phyloP scores from a whole-genome alignment of 108 stramenopile species.

The Poteriospumella lacustris region DNA sequence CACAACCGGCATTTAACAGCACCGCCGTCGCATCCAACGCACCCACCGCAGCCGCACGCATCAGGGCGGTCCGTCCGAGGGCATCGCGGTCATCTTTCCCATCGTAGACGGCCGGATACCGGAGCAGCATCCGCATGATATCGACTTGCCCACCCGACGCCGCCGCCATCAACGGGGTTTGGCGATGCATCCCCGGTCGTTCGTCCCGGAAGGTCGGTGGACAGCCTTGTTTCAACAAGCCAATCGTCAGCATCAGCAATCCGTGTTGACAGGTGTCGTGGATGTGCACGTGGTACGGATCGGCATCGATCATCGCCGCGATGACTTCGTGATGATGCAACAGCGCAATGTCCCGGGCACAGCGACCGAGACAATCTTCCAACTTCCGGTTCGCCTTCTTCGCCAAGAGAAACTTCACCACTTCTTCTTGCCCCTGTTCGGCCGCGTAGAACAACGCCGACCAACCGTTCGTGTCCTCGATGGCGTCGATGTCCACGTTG shows the following conservation, averaged over 20 bases:
- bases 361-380: background rate
- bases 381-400: background rate
- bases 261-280: slow-evolving; percentile 19
- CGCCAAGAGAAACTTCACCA: background rate
- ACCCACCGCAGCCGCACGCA: slow-evolving; percentile 24
- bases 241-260: background rate
- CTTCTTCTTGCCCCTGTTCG: slow-evolving; percentile 13
- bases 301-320: slow-evolving; percentile 19
- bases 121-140: background rate
- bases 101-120: background rate
- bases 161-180: slow-evolving; percentile 20
- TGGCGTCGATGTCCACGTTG: background rate
- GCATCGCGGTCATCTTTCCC: background rate
- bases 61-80: slow-evolving; percentile 10
- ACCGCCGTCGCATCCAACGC: slow-evolving; percentile 16
- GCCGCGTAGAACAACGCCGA: slow-evolving; percentile 17
- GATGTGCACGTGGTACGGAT: slow-evolving; percentile 22
- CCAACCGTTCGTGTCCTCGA: background rate
- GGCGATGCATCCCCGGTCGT: slow-evolving; percentile 5
- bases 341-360: background rate
- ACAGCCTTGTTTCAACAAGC: slow-evolving; percentile 27
- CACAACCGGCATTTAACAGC: slow-evolving; percentile 27
- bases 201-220: slow-evolving; percentile 11
- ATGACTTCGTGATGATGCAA: background rate
- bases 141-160: background rate